Base-by-base conservation (phyloP, 2,329 filamentous ascomycete genomes). In the Trichoderma brevicompactum region DNA sequence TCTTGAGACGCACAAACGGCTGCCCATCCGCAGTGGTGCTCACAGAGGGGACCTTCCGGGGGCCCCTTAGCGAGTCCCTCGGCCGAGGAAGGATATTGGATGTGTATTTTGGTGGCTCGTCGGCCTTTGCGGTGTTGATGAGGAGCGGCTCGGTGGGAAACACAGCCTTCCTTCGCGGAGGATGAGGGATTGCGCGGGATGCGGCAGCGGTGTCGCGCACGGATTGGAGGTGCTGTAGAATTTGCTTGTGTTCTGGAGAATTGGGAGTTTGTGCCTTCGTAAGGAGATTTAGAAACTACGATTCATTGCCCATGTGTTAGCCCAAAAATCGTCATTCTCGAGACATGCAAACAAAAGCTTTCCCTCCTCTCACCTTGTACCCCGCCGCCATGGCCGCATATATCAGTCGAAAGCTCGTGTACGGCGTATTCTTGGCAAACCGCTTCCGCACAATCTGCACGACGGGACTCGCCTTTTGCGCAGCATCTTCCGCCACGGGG, bases 1-100 rank as follows among this genome's bases (percentile, higher is more conserved):
- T 91, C 68, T 79, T 82, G 50, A 89, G 76, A 41, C 91, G 86
- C 34, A 94, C 74, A 71, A 93, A 89, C 0, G 89, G 85, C 28
- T 88, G 76, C 32, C 81, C 82, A 46, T 81, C 79, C 2, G 87
- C 81, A 4, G 84, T 82, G 38, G 83, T 78, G 43, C 73, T 74
- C 1, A 92, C 72, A 1, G 78, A 77, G 1, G 91, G 91, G 2
- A 92, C 80, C 52, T 83, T 73, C 17, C 69, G 70, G 19, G 72
- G 70, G 23, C 72, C 68, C 6, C 43, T 28, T 1, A 91, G 78
- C 23, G 79, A 73, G 2, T 77, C 70, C 2, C 79, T 77, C 0
- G 87, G 86, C 0, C 79, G 79, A 2, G 86, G 84, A 1, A 80
- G 81, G 8, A 72, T 50, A 3, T 78, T 78, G 1, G 79, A 78